phyloP scores from a whole-genome alignment of 208 protist genomes.

The Crithidia sp. region DNA sequence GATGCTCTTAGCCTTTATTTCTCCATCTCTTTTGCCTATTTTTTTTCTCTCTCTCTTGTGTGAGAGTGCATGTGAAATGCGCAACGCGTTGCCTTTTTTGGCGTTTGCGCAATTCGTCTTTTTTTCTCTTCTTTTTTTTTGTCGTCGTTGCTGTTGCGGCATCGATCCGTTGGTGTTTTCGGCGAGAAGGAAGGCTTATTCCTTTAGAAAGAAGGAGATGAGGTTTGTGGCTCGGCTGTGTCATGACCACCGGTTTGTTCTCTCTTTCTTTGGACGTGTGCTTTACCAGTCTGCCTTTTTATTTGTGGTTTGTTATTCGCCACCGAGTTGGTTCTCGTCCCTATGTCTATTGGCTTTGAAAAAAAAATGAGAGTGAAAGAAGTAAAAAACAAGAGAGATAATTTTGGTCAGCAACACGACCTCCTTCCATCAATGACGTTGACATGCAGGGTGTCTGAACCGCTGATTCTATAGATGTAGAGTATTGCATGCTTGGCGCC shows the following conservation, averaged over 20 bases:
- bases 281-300: not conserved
- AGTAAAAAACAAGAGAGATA: not conserved
- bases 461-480: no score
- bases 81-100: no score
- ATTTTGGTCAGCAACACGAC: no score
- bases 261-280: conserved; percentile 14
- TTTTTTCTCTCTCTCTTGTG: not conserved
- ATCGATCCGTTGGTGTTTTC: not conserved
- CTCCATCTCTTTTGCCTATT: no score
- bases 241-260: not conserved
- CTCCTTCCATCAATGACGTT: no score
- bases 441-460: no score
- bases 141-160: not conserved
- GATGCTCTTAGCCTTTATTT: no score
- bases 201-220: no score
- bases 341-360: not conserved
- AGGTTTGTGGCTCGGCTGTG: no score
- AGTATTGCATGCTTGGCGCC: no score
- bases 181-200: no score
- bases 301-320: conserved; percentile 1
- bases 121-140: not conserved
- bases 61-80: not conserved
- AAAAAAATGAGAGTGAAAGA: not conserved
- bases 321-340: conserved; percentile 4
- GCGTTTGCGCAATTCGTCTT: not conserved